A percentile compares a stretch with the other conserved stretches of the same genome.
Evolutionary conservation across 1,139 yeast species (phyloP).

Genomic region (Magnusiomyces paraingens): DNA sequence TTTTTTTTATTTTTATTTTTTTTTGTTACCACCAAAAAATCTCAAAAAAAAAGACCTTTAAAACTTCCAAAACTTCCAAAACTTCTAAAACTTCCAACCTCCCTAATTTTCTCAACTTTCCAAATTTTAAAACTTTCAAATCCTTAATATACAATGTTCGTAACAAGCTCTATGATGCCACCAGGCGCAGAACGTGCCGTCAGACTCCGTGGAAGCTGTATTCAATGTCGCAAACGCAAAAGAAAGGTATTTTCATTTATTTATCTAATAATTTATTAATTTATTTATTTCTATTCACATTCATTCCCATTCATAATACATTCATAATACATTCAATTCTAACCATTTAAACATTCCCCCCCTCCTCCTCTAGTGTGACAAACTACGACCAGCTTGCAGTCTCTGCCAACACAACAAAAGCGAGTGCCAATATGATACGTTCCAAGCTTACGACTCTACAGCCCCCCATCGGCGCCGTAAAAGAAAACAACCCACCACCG

Average conservation of each 20-base stretch:
- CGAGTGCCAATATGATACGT: slow-evolving; percentile 14
- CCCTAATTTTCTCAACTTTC: no score
- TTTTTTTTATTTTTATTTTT: neutral
- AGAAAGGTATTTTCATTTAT: slow-evolving; percentile 10
- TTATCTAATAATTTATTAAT: neutral
- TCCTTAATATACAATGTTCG: no score
- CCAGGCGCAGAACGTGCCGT: slow-evolving; percentile 12
- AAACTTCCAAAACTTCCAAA: no score
- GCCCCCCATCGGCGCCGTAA: slow-evolving; percentile 10
- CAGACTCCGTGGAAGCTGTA: slow-evolving; percentile 16
- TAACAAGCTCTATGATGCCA: slow-evolving; percentile 6
- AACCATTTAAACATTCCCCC: no score
- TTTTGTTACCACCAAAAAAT: neutral
- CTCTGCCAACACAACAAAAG: slow-evolving; percentile 13
- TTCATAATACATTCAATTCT: neutral
- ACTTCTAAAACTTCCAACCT: no score
- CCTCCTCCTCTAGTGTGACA: slow-evolving; percentile 10
- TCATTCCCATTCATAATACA: no score
- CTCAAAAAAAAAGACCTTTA: neutral
- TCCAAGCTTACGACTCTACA: slow-evolving; percentile 13
- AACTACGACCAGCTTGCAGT: slow-evolving; percentile 13
- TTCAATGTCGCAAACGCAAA: slow-evolving; percentile 15
- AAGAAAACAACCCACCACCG: neutral
- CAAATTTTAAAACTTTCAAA: no score
- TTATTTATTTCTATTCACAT: neutral